A percentile compares a stretch with the other conserved stretches of the same genome.
phyloP scores from a whole-genome alignment of 176 grass and related monocot species.

The Oryza glaberrima region DNA sequence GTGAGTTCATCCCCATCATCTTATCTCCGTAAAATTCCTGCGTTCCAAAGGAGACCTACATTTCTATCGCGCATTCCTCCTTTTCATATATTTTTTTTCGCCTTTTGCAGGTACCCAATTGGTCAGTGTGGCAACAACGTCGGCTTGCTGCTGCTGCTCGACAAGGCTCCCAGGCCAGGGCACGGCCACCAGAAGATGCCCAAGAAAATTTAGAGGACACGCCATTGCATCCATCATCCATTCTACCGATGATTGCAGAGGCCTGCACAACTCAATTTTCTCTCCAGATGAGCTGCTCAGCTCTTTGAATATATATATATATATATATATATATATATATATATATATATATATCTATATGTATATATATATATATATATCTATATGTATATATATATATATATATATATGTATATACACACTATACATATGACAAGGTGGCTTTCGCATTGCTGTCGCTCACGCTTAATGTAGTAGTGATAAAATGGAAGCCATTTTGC shows the following conservation, averaged over 20 bases:
- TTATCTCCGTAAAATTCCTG: not conserved
- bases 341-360: conserved; percentile 2
- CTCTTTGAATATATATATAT: not conserved
- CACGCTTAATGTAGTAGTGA: conserved; percentile 10
- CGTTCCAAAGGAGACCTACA: not conserved
- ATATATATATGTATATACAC: not conserved
- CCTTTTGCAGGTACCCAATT: conserved; percentile 62
- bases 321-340: not conserved
- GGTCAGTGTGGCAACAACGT: conserved; percentile 59
- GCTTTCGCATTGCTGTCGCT: conserved; percentile 25
- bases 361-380: not conserved
- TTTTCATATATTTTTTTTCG: not conserved
- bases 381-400: not conserved
- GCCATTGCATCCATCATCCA: not conserved
- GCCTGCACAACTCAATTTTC: not conserved
- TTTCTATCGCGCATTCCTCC: not conserved
- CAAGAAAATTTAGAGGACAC: conserved; percentile 38
- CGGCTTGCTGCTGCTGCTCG: conserved; percentile 67
- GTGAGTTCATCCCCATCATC: conserved; percentile 46
- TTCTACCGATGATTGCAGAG: too few species aligned
- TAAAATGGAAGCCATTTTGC: conserved; percentile 1
- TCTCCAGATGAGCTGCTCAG: not conserved
- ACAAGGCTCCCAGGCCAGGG: conserved; percentile 54
- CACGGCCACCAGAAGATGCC: conserved; percentile 54
- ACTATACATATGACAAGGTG: not conserved